Conservation (phyloP, 805 yeast genomes). For the Priceomyces haplophilus region DNA sequence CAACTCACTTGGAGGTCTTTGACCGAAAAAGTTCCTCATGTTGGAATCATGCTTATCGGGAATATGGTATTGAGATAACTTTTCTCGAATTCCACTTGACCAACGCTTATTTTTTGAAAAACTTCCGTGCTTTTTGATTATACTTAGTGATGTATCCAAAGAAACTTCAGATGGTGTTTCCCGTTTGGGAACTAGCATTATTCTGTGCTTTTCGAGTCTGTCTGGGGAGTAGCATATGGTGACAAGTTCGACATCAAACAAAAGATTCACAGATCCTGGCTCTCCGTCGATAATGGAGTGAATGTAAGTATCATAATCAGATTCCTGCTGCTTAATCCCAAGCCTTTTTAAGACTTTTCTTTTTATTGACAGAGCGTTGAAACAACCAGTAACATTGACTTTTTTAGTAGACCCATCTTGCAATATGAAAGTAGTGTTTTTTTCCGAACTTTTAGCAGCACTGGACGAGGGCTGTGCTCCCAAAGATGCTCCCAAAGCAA, state of each 20-base stretch:
- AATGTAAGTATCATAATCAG: conserved; percentile 61
- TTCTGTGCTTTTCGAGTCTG: conserved; percentile 64
- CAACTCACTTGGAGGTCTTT: conserved; percentile 89
- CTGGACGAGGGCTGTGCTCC: background rate
- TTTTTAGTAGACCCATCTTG: conserved; percentile 70
- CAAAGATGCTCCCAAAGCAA: background rate
- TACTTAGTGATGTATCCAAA: conserved; percentile 50
- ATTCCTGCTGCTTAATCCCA: conserved; percentile 43
- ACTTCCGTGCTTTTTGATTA: conserved; percentile 32
- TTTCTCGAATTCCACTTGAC: conserved; percentile 15
- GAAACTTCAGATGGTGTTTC: conserved; percentile 65
- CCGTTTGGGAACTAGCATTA: conserved; percentile 61
- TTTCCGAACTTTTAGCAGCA: conserved; percentile 21
- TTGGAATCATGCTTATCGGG: conserved; percentile 19
- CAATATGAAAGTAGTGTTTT: conserved; percentile 61
- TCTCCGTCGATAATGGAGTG: conserved; percentile 30
- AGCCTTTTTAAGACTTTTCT: conserved; percentile 60
- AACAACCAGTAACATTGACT: conserved; percentile 74
- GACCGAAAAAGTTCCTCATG: conserved; percentile 64
- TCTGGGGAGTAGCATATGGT: conserved; percentile 78
- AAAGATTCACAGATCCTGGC: conserved; percentile 30
- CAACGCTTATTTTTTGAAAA: conserved; percentile 16
- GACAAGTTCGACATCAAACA: conserved; percentile 77
- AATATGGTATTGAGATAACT: conserved; percentile 20
- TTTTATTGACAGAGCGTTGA: conserved; percentile 75